Evolutionary conservation across 2,329 filamentous ascomycete species (phyloP).

Genomic region (Colletotrichum sp.): DNA sequence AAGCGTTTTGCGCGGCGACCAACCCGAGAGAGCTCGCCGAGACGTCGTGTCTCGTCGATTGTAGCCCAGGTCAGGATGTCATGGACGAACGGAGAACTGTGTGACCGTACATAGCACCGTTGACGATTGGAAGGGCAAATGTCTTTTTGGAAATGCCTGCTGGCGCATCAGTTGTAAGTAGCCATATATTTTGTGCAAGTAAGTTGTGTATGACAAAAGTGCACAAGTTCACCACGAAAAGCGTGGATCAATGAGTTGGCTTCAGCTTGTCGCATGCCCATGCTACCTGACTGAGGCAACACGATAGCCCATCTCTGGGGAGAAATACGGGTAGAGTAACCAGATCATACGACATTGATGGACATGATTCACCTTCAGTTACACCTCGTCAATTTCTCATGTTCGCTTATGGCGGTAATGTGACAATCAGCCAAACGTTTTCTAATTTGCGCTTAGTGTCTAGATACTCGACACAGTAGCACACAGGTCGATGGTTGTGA

Average conservation of each 20-base stretch:
- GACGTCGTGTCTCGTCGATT: neutral
- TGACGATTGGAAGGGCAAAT: neutral
- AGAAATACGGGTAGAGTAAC: neutral
- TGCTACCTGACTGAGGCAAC: neutral
- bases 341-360: neutral
- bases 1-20: neutral
- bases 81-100: neutral
- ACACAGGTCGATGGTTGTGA: neutral
- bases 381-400: neutral
- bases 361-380: neutral
- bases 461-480: neutral
- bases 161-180: neutral
- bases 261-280: neutral
- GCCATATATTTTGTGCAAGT: neutral
- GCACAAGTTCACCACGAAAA: neutral
- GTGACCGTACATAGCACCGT: neutral
- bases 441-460: neutral
- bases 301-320: neutral
- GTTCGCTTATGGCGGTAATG: neutral
- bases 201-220: neutral
- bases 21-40: neutral
- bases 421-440: no score
- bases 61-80: neutral
- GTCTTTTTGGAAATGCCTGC: neutral
- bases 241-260: neutral